Conservation (phyloP, 2,329 filamentous ascomycete genomes). For the Nemania sp. region DNA sequence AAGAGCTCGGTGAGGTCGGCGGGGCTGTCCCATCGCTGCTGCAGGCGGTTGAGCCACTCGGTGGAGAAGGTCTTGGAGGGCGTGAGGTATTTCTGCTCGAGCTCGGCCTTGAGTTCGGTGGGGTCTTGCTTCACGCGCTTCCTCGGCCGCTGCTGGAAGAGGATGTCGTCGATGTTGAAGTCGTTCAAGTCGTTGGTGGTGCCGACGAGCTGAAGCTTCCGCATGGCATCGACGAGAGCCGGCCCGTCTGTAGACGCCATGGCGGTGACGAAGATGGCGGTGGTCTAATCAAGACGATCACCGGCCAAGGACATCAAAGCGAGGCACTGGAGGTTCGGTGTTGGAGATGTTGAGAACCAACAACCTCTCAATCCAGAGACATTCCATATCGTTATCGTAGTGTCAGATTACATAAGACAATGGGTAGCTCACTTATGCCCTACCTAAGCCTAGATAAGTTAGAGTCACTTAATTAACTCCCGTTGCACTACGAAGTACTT, state of each 20-base stretch:
- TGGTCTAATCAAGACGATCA: not conserved
- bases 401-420: no score
- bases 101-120: constrained; percentile 67
- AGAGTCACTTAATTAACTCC: no score
- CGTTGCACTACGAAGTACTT: no score
- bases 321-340: not conserved
- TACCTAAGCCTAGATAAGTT: no score
- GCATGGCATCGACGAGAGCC: constrained; percentile 54
- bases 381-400: no score
- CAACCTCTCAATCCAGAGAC: no score
- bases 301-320: not conserved
- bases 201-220: constrained; percentile 53
- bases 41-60: constrained; percentile 85
- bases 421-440: no score
- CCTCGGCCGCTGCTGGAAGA: constrained; percentile 52
- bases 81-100: constrained; percentile 78
- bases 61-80: constrained; percentile 79
- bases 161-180: constrained; percentile 60
- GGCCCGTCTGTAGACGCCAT: constrained; percentile 35
- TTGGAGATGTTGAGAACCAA: no score
- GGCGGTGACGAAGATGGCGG: not conserved
- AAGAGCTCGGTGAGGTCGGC: constrained; percentile 84
- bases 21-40: constrained; percentile 85
- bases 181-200: constrained; percentile 32
- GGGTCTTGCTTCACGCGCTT: constrained; percentile 56